Evolutionary conservation across 2,329 filamentous ascomycete species (phyloP), one percentile per base, ranked within the genome.

Genomic region (Arthrobotrys sinensis): DNA sequence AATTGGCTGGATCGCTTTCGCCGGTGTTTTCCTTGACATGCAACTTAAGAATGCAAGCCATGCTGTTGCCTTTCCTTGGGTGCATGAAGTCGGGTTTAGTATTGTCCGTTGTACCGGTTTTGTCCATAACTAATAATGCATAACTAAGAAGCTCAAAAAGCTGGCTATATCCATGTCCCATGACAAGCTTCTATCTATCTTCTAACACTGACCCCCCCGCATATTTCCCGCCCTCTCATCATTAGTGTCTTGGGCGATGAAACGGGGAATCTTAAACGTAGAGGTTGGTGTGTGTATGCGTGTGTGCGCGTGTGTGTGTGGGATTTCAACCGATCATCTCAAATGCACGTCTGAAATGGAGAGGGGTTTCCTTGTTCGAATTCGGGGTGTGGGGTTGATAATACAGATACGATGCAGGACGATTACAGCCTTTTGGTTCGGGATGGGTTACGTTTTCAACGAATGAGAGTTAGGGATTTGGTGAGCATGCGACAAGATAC

Each of bases 401-500:
- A 57, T 60, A 60, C 55, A 43, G 36, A 60, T 60, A 60, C 19
- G 36, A 43, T 43, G 55, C 36, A 60, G 34, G 16, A n/a, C 7
- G 36, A 63, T 10, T 53, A 32, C 24, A 53, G 50, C 50, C 24
- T 28, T 28, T 28, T 34, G 7, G 24, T 53, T 32, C 24, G 50
- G 24, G 24, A n/a, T 52, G 2, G 12, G 21, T 52, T n/a, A 16
- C 32, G 2, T 4, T 53, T 34, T 60, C 5, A 21, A 19, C 40
- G 63, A 64, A 75, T 62, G 34, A 10, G 36, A 60, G 55, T 2
- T n/a, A 24, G 36, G 19, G 55, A 43, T 60, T 60, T 24, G 34
- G 43, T 75, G 60, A 46, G 62, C 70, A 75, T 75, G 63, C 70
- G 70, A 75, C 70, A 75, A 32, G 52, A 66, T 75, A 67, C 70